These are phyloP conservation scores for Meyerozyma smithsonii DNA, from an alignment of 1,139 yeast genomes.

Conservation along the genomic window DNA sequence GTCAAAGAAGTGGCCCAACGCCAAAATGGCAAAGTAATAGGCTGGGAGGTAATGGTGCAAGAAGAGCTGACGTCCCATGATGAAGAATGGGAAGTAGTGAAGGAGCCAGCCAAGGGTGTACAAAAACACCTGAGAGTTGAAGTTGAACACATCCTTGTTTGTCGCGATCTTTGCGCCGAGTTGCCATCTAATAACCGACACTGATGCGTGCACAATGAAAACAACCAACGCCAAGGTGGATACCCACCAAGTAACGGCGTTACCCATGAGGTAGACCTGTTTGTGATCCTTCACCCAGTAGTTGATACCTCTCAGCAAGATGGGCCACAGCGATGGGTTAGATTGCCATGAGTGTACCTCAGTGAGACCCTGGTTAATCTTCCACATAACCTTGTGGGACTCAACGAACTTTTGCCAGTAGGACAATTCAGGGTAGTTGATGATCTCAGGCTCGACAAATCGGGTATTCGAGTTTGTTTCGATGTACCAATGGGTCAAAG, in stretches of 20 bases:
- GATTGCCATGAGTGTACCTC: conserved; percentile 88
- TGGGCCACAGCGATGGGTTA: conserved; percentile 85
- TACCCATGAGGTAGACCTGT: conserved; percentile 86
- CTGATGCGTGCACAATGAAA: conserved; percentile 48
- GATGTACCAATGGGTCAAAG: conserved; percentile 80
- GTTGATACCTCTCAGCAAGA: conserved; percentile 84
- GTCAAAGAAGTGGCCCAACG: conserved; percentile 79
- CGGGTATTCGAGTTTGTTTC: conserved; percentile 62
- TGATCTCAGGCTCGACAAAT: conserved; percentile 22
- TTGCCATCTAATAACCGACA: conserved; percentile 76
- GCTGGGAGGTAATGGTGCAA: conserved; percentile 92
- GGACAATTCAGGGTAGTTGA: conserved; percentile 58
- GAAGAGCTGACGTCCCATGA: conserved; percentile 93
- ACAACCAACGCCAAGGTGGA: conserved; percentile 55
- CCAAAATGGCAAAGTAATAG: conserved; percentile 80
- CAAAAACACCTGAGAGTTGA: conserved; percentile 64
- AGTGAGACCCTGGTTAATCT: conserved; percentile 77
- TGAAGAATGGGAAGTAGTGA: conserved; percentile 82
- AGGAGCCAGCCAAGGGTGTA: conserved; percentile 77
- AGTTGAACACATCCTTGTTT: conserved; percentile 59
- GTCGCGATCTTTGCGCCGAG: conserved; percentile 46
- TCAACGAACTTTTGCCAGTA: conserved; percentile 72
- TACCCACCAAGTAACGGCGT: conserved; percentile 88
- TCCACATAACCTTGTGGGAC: conserved; percentile 88
- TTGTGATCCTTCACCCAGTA: conserved; percentile 81